Evolutionary conservation across 306 rosid species (phyloP).

Genomic region (Arachis hypogaea): DNA sequence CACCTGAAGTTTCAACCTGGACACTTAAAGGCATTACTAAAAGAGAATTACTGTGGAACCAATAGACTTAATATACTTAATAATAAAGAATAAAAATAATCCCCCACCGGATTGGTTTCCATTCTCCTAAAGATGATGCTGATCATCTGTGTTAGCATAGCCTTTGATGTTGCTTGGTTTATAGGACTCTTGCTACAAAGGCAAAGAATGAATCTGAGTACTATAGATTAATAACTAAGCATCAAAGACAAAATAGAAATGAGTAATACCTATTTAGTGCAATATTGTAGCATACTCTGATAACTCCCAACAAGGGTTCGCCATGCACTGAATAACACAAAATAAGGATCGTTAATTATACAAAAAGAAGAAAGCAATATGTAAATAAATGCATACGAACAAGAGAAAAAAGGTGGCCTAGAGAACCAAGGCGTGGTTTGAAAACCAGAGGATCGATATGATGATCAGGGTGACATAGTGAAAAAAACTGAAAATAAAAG

Average conservation of each 20-base stretch:
- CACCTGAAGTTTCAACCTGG: slow-evolving; percentile 61
- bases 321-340: slow-evolving; percentile 77
- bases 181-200: slow-evolving; percentile 91
- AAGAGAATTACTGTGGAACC: slow-evolving; percentile 14
- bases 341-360: slow-evolving; percentile 21
- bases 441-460: slow-evolving; percentile 27
- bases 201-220: slow-evolving; percentile 47
- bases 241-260: slow-evolving; percentile 35
- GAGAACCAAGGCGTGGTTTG: slow-evolving; percentile 29
- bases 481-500: slow-evolving; percentile 18
- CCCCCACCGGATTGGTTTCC: slow-evolving; percentile 85
- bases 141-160: slow-evolving; percentile 99
- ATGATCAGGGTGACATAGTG: slow-evolving; percentile 10
- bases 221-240: slow-evolving; percentile 35
- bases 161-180: slow-evolving; percentile 99
- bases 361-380: slow-evolving; percentile 8
- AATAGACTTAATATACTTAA: slow-evolving; percentile 31
- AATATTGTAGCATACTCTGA: slow-evolving; percentile 97
- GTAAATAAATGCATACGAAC: slow-evolving; percentile 27
- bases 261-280: slow-evolving; percentile 89
- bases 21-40: slow-evolving; percentile 41
- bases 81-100: slow-evolving; percentile 39
- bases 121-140: slow-evolving; percentile 91
- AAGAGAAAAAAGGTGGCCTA: slow-evolving; percentile 10
- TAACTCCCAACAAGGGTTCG: slow-evolving; percentile 91